Base-by-base conservation (phyloP, 768 basidiomycete species). In the Trametes sanguinea region DNA sequence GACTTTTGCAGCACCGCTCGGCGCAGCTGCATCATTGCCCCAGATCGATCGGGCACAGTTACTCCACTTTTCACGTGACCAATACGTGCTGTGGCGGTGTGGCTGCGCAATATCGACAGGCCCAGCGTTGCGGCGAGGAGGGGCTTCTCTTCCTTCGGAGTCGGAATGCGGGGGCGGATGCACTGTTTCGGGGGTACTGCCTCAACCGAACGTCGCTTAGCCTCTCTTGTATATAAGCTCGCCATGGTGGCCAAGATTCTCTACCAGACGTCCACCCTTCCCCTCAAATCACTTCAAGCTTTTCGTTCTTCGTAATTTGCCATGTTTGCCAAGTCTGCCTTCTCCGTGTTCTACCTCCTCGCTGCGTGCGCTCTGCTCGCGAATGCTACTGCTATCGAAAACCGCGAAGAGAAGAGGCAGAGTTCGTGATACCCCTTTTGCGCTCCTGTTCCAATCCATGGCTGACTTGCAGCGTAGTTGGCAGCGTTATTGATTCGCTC, bases 301-400 rank as follows among this genome's bases (percentile, higher is more conserved):
- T 11, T 37, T 37, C 35, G 35, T 37, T 37, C 35, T 11, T 37
- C 35, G 6, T 6, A 37, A 37, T 6, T 50, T 30, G 32, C 35
- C 63, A 67, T 84, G 83, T 77, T 78, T 70, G 64, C 75, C 67
- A 78, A 77, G 65, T 51, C 75, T 47, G 47, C 77, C 52, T 37
- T 77, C 50, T 46, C 43, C 48, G 22, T 45, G 44, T 55, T 61
- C 51, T 54, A 39, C 64, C 37, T 48, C 50, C n/a, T 57, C 51
- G 47, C 54, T 27, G 48, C 58, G 50, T 68, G 76, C 62, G 71
- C 74, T 48, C 65, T 81, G 68, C 60, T 81, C 51, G 63, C 39
- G 33, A 56, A 52, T 42, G 63, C 63, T 3, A 66, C 76, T 47
- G 67, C 75, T 52, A 71, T 77, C 42, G 71, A 74, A 48, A 80